These are phyloP conservation scores for Leishmania guyanensis DNA, from an alignment of 208 protist genomes.

Conservation along the genomic window DNA sequence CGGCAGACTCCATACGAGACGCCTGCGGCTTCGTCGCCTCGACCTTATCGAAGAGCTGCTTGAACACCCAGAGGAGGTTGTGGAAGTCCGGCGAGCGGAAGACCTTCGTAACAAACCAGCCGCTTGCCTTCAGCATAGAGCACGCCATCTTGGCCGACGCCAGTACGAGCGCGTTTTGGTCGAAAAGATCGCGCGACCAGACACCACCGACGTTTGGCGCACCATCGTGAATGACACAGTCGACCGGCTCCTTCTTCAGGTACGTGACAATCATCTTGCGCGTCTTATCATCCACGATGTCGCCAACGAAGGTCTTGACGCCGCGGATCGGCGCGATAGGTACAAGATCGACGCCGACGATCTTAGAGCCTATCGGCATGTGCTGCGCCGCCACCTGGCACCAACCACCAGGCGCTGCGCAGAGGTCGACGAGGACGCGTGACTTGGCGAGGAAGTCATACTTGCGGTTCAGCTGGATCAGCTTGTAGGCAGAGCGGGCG, in stretches of 20 bases:
- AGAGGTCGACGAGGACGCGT: conserved; percentile 94
- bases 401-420: conserved; percentile 98
- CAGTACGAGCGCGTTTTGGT: conserved; percentile 96
- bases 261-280: conserved; percentile 92
- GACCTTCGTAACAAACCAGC: conserved; percentile 99
- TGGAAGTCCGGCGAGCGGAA: conserved; percentile 99
- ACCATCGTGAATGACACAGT: conserved; percentile 99
- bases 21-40: conserved; percentile 98
- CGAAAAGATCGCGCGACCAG: conserved; percentile 99
- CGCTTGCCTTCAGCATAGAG: conserved; percentile 91
- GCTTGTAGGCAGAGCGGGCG: conserved; percentile 99
- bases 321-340: conserved; percentile 98
- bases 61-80: conserved; percentile 98
- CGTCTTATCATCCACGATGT: conserved; percentile 99
- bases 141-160: conserved; percentile 96
- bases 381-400: conserved; percentile 95
- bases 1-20: conserved; percentile 97
- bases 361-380: conserved; percentile 95
- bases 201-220: conserved; percentile 99
- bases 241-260: conserved; percentile 94
- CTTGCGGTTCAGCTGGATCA: conserved; percentile 99
- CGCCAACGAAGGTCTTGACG: conserved; percentile 95
- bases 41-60: conserved; percentile 98
- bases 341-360: conserved; percentile 98
- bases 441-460: conserved; percentile 97